A percentile compares a stretch with the other conserved stretches of the same genome.
These are phyloP conservation scores for Apiospora marii DNA, from an alignment of 2,329 filamentous ascomycete species.

Conservation along the genomic window DNA sequence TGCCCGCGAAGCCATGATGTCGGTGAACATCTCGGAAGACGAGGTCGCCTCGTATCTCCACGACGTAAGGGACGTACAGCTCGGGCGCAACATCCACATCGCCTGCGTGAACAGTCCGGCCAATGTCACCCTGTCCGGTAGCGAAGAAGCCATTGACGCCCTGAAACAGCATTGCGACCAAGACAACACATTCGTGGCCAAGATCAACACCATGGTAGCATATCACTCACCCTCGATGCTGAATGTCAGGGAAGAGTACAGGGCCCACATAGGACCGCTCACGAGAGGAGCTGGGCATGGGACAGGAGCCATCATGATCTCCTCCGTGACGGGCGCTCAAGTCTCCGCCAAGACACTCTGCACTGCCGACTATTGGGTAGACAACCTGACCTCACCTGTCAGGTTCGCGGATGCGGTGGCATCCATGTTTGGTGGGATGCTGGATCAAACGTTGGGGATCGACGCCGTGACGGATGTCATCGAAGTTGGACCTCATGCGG, in stretches of 20 bases:
- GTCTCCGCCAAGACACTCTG: not conserved
- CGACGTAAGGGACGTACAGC: slow-evolving; percentile 20
- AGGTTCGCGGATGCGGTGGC: not conserved
- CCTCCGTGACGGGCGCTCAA: slow-evolving; percentile 16
- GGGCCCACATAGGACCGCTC: too few relatives aligned
- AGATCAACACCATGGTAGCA: slow-evolving; percentile 49
- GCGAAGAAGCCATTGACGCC: slow-evolving; percentile 40
- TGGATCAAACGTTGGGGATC: not conserved
- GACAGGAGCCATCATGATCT: slow-evolving; percentile 7
- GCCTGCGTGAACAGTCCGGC: slow-evolving; percentile 42
- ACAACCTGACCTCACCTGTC: slow-evolving; percentile 22
- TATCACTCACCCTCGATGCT: slow-evolving; percentile 45
- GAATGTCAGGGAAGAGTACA: too few relatives aligned
- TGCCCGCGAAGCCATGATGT: slow-evolving; percentile 34
- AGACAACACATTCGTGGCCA: slow-evolving; percentile 42
- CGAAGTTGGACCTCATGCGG: too few relatives aligned
- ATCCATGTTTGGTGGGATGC: not conserved
- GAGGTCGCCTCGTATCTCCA: not conserved
- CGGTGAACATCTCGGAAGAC: slow-evolving; percentile 31
- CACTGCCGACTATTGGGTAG: slow-evolving; percentile 18
- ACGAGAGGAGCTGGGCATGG: too few relatives aligned
- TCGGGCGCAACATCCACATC: slow-evolving; percentile 36
- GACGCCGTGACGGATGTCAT: not conserved
- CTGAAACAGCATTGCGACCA: slow-evolving; percentile 38
- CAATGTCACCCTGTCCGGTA: slow-evolving; percentile 40